These are phyloP conservation scores for Camelina hispida DNA, from an alignment of 345 rosid genomes.

Conservation along the genomic window DNA sequence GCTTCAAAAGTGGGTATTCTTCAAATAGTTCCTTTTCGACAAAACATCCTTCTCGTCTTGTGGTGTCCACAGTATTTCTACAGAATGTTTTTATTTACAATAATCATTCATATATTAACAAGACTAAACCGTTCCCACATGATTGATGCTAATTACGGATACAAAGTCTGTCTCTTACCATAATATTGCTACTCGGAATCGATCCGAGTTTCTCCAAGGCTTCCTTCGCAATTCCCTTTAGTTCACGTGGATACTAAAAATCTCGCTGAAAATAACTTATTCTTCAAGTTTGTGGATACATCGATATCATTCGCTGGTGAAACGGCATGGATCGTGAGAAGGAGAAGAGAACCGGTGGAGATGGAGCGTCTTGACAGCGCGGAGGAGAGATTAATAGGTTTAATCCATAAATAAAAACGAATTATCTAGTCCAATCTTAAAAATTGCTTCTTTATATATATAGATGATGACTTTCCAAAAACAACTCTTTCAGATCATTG, in stretches of 20 bases:
- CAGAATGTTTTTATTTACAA: constrained; percentile 43
- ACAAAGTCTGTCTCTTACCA: background rate
- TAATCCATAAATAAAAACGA: no score
- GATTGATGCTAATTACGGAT: background rate
- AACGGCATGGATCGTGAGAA: no score
- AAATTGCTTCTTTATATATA: no score
- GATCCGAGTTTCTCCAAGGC: constrained; percentile 55
- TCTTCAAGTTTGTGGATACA: no score
- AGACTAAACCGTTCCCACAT: constrained; percentile 9
- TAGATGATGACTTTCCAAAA: no score
- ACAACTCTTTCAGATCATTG: no score
- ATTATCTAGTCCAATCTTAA: no score
- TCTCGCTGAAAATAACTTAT: no score
- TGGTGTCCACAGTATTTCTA: constrained; percentile 96
- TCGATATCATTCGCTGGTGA: no score
- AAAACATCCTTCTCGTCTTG: constrained; percentile 80
- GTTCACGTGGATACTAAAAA: constrained; percentile 44
- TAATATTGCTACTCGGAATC: background rate
- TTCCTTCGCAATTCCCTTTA: constrained; percentile 67
- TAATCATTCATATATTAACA: background rate
- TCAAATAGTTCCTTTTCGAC: constrained; percentile 79
- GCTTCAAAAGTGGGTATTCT: constrained; percentile 90
- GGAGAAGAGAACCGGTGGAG: no score
- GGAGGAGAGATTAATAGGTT: no score
- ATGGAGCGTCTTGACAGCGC: no score